Percentiles rank a stretch among this genome's conserved stretches.
Conservation (phyloP, 805 yeast species). For the Starmerella floris region DNA sequence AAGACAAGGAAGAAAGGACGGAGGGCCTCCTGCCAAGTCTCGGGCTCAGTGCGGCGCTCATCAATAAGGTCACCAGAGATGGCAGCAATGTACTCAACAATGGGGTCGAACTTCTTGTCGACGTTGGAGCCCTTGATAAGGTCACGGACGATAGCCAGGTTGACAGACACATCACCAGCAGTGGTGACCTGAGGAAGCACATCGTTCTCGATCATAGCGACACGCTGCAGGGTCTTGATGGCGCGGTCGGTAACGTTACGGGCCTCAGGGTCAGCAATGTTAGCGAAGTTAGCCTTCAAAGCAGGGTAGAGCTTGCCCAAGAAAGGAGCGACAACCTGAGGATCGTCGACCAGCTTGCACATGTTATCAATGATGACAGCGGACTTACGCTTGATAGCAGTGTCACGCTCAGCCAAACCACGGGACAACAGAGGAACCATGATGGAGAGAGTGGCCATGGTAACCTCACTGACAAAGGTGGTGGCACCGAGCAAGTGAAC, state of each 20-base stretch:
- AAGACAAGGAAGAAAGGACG: slow-evolving; percentile 92
- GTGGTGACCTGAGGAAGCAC: slow-evolving; percentile 92
- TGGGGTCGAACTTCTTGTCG: slow-evolving; percentile 65
- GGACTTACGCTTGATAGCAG: slow-evolving; percentile 98
- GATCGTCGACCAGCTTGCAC: slow-evolving; percentile 99
- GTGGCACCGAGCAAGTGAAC: slow-evolving; percentile 99
- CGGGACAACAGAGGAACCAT: slow-evolving; percentile 98
- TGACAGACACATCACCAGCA: slow-evolving; percentile 92
- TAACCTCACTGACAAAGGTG: slow-evolving; percentile 98
- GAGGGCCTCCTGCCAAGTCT: slow-evolving; percentile 76
- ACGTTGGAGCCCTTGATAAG: slow-evolving; percentile 51
- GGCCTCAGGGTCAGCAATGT: slow-evolving; percentile 99
- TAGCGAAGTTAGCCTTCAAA: slow-evolving; percentile 81
- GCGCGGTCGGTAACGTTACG: slow-evolving; percentile 97
- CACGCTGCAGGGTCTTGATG: slow-evolving; percentile 93
- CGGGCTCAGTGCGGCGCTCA: slow-evolving; percentile 89
- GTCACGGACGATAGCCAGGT: slow-evolving; percentile 65
- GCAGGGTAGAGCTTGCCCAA: slow-evolving; percentile 91
- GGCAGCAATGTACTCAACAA: slow-evolving; percentile 75
- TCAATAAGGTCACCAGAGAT: slow-evolving; percentile 98
- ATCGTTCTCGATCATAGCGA: slow-evolving; percentile 91
- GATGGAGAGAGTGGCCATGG: slow-evolving; percentile 97
- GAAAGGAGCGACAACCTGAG: slow-evolving; percentile 99
- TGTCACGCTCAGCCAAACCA: slow-evolving; percentile 99
- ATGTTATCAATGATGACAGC: slow-evolving; percentile 99